Evolutionary conservation across 2,329 filamentous ascomycete species (phyloP).

Genomic region (Neofusicoccum parvum): DNA sequence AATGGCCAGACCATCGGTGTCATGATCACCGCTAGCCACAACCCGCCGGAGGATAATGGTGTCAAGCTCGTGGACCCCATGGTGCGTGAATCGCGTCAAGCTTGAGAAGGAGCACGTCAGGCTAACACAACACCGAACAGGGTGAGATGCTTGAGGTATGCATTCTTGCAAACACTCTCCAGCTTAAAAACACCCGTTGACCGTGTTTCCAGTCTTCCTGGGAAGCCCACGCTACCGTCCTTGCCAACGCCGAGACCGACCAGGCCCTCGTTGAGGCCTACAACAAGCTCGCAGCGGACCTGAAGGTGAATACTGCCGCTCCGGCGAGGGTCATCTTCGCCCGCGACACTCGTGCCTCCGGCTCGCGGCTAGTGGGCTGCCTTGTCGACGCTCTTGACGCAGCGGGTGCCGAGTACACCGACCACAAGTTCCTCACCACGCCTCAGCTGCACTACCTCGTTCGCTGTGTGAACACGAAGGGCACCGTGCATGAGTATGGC

Average conservation of each 20-base stretch:
- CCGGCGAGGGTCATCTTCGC: constrained; percentile 85
- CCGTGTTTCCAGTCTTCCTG: constrained; percentile 66
- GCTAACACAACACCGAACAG: constrained; percentile 40
- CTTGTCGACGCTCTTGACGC: constrained; percentile 79
- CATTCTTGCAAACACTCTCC: background rate
- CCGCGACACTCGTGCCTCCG: constrained; percentile 90
- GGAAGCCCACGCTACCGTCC: constrained; percentile 84
- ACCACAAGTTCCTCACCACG: constrained; percentile 91
- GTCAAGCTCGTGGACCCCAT: constrained; percentile 90
- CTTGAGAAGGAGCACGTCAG: background rate
- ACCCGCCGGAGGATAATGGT: constrained; percentile 65
- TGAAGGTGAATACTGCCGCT: constrained; percentile 69
- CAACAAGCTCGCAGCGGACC: constrained; percentile 59
- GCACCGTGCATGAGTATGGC: constrained; percentile 84
- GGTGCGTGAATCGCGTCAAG: constrained; percentile 47
- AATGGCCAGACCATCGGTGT: constrained; percentile 91
- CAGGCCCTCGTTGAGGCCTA: constrained; percentile 74
- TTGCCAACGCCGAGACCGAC: constrained; percentile 82
- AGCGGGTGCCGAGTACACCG: constrained; percentile 71
- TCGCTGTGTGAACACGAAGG: constrained; percentile 89
- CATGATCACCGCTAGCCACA: constrained; percentile 69
- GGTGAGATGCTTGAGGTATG: constrained; percentile 93
- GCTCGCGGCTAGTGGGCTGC: constrained; percentile 77
- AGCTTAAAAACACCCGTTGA: background rate
- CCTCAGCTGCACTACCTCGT: constrained; percentile 98